Evolutionary conservation across 1,284 basidiomycete genomes (phyloP), one percentile per base, ranked within the genome.

Genomic region (Ganoderma resinaceum): DNA sequence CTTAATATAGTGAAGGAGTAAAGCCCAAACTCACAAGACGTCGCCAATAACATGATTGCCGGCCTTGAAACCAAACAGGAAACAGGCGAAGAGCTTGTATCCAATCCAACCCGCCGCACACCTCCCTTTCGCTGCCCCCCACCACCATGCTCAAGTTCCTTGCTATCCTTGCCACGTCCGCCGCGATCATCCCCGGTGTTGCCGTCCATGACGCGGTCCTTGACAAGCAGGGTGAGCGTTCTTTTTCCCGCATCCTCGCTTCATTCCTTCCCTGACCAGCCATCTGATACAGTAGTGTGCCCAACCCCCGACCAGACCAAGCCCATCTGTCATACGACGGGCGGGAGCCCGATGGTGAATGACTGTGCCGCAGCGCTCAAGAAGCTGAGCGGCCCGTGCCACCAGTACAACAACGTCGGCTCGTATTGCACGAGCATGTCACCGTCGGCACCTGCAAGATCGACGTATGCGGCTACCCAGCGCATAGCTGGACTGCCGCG

Each of bases 401-500:
- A 43, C 37, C 53, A 64, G 63, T 43, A 33, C 38, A 64, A 64
- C 40, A 43, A 57, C 49, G 35, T 37, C 46, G 62, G 63, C 23
- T 64, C 55, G 53, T 33, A 31, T 38, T 64, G 63, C 63, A 43
- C 52, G 12, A 64, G 53, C 20, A 33, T 58, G 38, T 43, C 53
- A 64, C 52, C 38, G 52, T 57, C 63, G 63, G 63, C 8, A 58
- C 63, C 5, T 64, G 55, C 63, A 64, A 64, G 63, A 64, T 64
- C 53, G 63, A 64, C 53, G 63, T 58, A 23, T 58, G 63, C 29
- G 53, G 63, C 53, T 55, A 29, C 55, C 53, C 8, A 53, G 63
- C 40, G 63, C 53, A 26, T 16, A 64, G 38, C 14, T 64, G 40
- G 63, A n/a, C 8, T n/a, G 20, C 38, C 53, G 63, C 31, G 38